phyloP scores from a whole-genome alignment of 1,139 yeast species.

The Yamadazyma triangularis region DNA sequence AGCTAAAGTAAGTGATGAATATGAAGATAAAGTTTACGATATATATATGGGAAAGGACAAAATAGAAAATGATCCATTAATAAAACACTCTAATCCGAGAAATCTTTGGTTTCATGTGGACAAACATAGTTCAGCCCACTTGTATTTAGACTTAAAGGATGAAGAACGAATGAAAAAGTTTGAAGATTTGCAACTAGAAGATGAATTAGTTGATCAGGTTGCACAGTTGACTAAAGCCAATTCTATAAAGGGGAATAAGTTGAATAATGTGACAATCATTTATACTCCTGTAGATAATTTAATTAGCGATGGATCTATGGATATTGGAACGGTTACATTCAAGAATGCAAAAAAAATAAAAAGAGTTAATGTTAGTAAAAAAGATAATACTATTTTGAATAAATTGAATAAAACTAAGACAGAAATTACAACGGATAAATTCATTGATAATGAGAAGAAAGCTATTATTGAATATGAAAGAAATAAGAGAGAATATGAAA shows the following conservation, averaged over 20 bases:
- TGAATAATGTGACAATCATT: slow-evolving; percentile 63
- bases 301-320: slow-evolving; percentile 70
- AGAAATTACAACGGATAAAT: slow-evolving; percentile 43
- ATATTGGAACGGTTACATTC: slow-evolving; percentile 79
- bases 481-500: slow-evolving; percentile 28
- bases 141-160: slow-evolving; percentile 60
- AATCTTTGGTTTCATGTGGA: slow-evolving; percentile 87
- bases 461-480: slow-evolving; percentile 33
- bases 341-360: slow-evolving; percentile 51
- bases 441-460: slow-evolving; percentile 43
- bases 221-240: slow-evolving; percentile 79
- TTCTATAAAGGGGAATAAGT: slow-evolving; percentile 74
- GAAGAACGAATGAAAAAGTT: slow-evolving; percentile 28
- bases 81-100: slow-evolving; percentile 63
- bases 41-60: slow-evolving; percentile 77
- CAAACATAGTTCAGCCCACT: slow-evolving; percentile 74
- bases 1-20: slow-evolving; percentile 29
- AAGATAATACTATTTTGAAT: slow-evolving; percentile 63
- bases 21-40: slow-evolving; percentile 23
- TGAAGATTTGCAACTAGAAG: slow-evolving; percentile 42
- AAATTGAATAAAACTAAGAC: slow-evolving; percentile 61
- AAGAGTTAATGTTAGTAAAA: slow-evolving; percentile 50
- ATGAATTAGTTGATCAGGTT: slow-evolving; percentile 51
- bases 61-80: slow-evolving; percentile 69
- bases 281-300: slow-evolving; percentile 77